These are phyloP conservation scores for Leucosporidium creatinivorum DNA, from an alignment of 768 basidiomycete species.

Conservation along the genomic window DNA sequence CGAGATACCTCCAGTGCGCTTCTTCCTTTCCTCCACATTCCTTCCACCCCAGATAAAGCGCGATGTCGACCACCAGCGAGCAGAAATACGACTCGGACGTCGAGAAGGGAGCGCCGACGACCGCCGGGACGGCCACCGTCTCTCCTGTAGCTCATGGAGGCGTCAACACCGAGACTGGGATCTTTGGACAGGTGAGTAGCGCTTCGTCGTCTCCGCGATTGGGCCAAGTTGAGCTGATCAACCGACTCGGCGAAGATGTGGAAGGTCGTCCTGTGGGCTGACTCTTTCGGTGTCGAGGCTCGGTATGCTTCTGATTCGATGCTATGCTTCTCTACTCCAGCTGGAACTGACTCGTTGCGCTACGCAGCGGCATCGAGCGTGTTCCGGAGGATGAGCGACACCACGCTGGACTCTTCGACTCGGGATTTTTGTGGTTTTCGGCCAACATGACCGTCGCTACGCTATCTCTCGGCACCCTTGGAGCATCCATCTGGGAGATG, in stretches of 20 bases:
- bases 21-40: no score
- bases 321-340: not conserved
- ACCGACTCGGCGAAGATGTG: constrained; percentile 23
- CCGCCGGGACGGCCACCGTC: no score
- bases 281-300: constrained; percentile 42
- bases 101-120: no score
- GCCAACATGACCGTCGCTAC: constrained; percentile 42
- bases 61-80: no score
- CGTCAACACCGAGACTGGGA: not conserved
- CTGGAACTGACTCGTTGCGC: not conserved
- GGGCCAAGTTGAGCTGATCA: not conserved
- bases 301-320: constrained; percentile 16
- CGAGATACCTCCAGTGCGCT: no score
- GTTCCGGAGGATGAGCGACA: constrained; percentile 39
- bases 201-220: not conserved
- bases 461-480: constrained; percentile 45
- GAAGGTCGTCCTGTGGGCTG: constrained; percentile 33
- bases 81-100: no score
- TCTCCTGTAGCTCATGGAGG: constrained; percentile 6
- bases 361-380: constrained; percentile 42
- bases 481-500: constrained; percentile 39
- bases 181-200: constrained; percentile 6
- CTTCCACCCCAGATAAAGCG: no score
- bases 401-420: constrained; percentile 17
- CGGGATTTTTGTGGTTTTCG: constrained; percentile 39